A percentile compares a stretch with the other conserved stretches of the same genome.
phyloP scores from a whole-genome alignment of 2,329 filamentous ascomycete genomes.

The Aspergillus hiratsukae region DNA sequence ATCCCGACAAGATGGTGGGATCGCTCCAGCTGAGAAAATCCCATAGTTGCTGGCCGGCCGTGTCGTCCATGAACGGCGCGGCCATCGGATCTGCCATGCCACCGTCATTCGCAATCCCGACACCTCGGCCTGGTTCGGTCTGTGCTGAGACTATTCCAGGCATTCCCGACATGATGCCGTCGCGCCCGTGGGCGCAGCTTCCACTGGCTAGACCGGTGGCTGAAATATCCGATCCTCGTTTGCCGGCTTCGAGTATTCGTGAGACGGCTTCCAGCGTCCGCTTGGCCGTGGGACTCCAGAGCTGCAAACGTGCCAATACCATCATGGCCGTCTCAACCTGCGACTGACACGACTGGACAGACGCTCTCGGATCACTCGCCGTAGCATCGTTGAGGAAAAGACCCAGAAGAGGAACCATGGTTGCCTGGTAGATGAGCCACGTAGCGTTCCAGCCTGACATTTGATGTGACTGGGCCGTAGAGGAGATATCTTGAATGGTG shows the following conservation, averaged over 20 bases:
- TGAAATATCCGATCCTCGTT: conserved; percentile 23
- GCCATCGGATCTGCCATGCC: conserved; percentile 23
- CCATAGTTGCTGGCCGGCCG: conserved; percentile 31
- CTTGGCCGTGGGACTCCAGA: conserved; percentile 61
- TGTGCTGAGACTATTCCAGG: conserved; percentile 10
- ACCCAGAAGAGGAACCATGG: conserved; percentile 71
- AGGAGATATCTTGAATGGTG: conserved; percentile 67
- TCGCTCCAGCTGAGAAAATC: conserved; percentile 39
- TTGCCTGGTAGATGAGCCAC: conserved; percentile 76
- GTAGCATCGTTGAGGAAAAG: conserved; percentile 52
- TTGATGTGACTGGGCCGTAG: conserved; percentile 66
- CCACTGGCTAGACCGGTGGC: conserved; percentile 6
- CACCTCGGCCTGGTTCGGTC: conserved; percentile 15
- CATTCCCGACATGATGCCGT: conserved; percentile 7
- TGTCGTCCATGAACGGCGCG: conserved; percentile 24
- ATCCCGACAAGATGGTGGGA: conserved; percentile 27
- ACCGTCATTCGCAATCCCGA: conserved; percentile 15
- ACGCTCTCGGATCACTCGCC: conserved; percentile 57
- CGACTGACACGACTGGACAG: conserved; percentile 47
- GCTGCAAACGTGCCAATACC: conserved; percentile 50
- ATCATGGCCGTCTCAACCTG: conserved; percentile 50
- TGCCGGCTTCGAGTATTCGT: conserved; percentile 58
- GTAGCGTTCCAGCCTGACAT: conserved; percentile 78
- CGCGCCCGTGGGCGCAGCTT: conserved; percentile 15
- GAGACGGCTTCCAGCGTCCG: conserved; percentile 60